phyloP scores from a whole-genome alignment of 495 filamentous ascomycete species.

The Xylaria longipes region DNA sequence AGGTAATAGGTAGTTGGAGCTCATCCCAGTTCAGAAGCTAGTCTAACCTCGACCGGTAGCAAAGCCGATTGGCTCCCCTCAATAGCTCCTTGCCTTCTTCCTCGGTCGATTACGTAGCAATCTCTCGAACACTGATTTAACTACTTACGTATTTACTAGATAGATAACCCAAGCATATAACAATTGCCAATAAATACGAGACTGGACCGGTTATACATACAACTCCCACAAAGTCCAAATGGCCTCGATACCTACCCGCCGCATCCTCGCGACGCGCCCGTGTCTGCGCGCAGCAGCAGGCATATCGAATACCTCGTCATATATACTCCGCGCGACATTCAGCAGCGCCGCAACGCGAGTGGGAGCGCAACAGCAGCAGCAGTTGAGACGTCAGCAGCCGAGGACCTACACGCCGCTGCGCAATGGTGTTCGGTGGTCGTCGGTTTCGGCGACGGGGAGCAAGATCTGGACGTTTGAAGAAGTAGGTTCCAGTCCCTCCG shows the following conservation, averaged over 20 bases:
- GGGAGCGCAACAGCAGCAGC: neutral
- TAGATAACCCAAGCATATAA: neutral
- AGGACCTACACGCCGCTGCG: neutral
- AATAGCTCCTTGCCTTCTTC: neutral
- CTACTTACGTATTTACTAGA: neutral
- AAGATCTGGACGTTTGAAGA: constrained; percentile 57
- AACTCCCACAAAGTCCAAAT: neutral
- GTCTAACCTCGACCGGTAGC: neutral
- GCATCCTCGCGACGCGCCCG: constrained; percentile 13
- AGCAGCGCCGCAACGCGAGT: neutral
- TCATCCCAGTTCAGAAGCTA: neutral
- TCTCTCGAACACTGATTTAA: neutral
- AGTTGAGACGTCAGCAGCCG: neutral
- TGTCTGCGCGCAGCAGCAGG: neutral
- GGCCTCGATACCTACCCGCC: constrained; percentile 16
- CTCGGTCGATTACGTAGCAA: constrained; percentile 7
- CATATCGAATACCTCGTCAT: neutral
- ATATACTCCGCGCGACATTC: constrained; percentile 4
- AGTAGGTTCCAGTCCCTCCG: too few relatives aligned
- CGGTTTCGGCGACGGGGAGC: constrained; percentile 35
- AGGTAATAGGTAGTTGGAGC: too few relatives aligned
- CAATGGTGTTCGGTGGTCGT: constrained; percentile 29
- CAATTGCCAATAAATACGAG: neutral
- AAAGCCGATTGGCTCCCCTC: constrained; percentile 16
- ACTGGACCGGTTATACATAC: neutral